These are phyloP conservation scores for Cyclotella kingstonii DNA, from an alignment of 108 stramenopile genomes.

Conservation along the genomic window DNA sequence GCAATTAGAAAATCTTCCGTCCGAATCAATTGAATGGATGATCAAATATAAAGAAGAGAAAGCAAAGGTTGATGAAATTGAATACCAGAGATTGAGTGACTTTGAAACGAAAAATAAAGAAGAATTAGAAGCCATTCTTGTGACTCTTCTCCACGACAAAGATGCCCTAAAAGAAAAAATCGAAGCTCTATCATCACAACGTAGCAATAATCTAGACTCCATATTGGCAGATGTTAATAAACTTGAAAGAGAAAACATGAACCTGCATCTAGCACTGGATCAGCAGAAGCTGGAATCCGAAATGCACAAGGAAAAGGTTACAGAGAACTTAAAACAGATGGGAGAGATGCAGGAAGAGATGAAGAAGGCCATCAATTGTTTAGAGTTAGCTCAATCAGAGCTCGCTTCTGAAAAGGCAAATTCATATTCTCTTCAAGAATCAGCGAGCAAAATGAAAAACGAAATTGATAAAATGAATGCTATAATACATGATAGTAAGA, in stretches of 20 bases:
- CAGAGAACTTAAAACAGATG: conserved; percentile 42
- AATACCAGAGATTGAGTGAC: conserved; percentile 1
- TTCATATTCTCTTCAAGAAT: conserved; percentile 24
- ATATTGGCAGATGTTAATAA: conserved; percentile 25
- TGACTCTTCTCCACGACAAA: conserved; percentile 49
- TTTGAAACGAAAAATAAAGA: conserved; percentile 12
- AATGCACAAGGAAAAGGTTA: conserved; percentile 37
- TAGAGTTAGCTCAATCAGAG: conserved; percentile 37
- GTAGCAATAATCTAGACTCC: conserved; percentile 15
- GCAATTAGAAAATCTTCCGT: conserved; percentile 18
- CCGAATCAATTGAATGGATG: conserved; percentile 36
- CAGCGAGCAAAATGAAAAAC: conserved; percentile 14
- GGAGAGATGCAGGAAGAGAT: conserved; percentile 50
- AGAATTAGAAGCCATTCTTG: conserved; percentile 39
- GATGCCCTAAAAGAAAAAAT: conserved; percentile 48
- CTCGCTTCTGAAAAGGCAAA: conserved; percentile 37
- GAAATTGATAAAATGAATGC: conserved; percentile 22
- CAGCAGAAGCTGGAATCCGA: conserved; percentile 35
- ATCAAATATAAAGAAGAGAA: conserved; percentile 40
- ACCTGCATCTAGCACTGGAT: conserved; percentile 46
- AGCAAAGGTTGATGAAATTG: conserved; percentile 26
- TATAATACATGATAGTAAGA: conserved; percentile 21
- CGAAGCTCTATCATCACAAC: conserved; percentile 23
- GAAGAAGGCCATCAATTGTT: conserved; percentile 29
- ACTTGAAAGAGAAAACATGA: conserved; percentile 43